Evolutionary conservation across 108 stramenopile species (phyloP).

Genomic region (Cylindrotheca fusiformis): DNA sequence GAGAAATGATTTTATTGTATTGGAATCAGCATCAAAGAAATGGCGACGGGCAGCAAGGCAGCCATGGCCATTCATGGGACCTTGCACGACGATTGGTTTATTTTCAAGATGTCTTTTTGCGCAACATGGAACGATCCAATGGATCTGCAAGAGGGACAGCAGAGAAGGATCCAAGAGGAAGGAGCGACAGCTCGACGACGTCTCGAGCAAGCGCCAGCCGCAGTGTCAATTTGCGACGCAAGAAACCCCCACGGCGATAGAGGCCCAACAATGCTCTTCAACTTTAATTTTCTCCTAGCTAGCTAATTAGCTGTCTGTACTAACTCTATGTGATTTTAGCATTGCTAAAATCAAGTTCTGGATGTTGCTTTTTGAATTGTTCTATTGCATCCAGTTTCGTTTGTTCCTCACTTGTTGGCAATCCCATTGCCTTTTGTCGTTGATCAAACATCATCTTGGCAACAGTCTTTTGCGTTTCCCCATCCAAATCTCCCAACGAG

Average conservation of each 20-base stretch:
- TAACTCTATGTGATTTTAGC: constrained; percentile 89
- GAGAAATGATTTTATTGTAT: constrained; percentile 34
- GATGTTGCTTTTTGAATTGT: constrained; percentile 95
- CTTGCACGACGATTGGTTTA: constrained; percentile 34
- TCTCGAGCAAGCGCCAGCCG: too few species aligned
- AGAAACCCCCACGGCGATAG: too few species aligned
- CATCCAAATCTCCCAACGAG: constrained; percentile 93
- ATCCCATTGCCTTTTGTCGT: constrained; percentile 95
- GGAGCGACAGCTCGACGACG: too few species aligned
- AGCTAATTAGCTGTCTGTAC: too few species aligned
- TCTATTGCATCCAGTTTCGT: constrained; percentile 89
- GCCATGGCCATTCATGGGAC: constrained; percentile 39
- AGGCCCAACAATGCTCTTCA: too few species aligned
- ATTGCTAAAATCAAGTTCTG: constrained; percentile 96
- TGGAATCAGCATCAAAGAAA: constrained; percentile 6
- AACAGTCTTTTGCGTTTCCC: constrained; percentile 97
- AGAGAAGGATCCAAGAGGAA: too few species aligned
- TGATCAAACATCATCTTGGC: constrained; percentile 99
- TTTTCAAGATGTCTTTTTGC: constrained; percentile 15
- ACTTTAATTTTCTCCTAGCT: too few species aligned
- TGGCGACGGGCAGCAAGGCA: constrained; percentile 29
- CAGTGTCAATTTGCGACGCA: too few species aligned
- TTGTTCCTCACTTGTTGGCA: constrained; percentile 96
- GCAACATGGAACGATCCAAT: constrained; percentile 10
- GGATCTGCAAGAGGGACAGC: too few species aligned